Evolutionary conservation across 441 rosid genomes (phyloP).

Genomic region (Jatropha podagrica): DNA sequence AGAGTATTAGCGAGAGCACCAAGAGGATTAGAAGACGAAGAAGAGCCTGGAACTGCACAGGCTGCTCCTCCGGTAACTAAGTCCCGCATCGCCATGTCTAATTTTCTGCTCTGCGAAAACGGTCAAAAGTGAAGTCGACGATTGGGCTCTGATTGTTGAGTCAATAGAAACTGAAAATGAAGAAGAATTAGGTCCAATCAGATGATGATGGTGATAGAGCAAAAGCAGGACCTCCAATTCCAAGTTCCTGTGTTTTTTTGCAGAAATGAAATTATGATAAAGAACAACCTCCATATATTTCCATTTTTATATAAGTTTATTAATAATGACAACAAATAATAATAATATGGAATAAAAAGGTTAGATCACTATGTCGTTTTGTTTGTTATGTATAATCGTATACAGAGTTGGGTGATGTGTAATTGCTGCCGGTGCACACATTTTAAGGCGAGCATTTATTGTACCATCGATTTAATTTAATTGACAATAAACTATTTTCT

Average conservation of each 20-base stretch:
- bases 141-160: neutral
- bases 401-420: neutral
- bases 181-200: neutral
- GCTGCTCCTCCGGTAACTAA: slow-evolving; percentile 90
- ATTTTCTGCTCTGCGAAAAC: neutral
- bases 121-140: neutral
- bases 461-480: too few species aligned
- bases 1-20: slow-evolving; percentile 91
- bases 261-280: neutral
- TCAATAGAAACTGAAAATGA: neutral
- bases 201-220: neutral
- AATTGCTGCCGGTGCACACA: slow-evolving; percentile 1
- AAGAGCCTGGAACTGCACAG: slow-evolving; percentile 87
- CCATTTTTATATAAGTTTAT: neutral
- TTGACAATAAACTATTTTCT: too few species aligned
- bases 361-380: neutral
- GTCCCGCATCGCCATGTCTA: slow-evolving; percentile 88
- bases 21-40: slow-evolving; percentile 85
- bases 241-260: neutral
- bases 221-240: neutral
- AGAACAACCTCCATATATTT: neutral
- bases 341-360: neutral
- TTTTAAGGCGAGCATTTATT: neutral
- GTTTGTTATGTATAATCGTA: neutral
- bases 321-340: neutral